Percentiles rank a stretch among this genome's conserved stretches.
Evolutionary conservation across 495 filamentous ascomycete genomes (phyloP).

Genomic region (Aspergillus nidulans): DNA sequence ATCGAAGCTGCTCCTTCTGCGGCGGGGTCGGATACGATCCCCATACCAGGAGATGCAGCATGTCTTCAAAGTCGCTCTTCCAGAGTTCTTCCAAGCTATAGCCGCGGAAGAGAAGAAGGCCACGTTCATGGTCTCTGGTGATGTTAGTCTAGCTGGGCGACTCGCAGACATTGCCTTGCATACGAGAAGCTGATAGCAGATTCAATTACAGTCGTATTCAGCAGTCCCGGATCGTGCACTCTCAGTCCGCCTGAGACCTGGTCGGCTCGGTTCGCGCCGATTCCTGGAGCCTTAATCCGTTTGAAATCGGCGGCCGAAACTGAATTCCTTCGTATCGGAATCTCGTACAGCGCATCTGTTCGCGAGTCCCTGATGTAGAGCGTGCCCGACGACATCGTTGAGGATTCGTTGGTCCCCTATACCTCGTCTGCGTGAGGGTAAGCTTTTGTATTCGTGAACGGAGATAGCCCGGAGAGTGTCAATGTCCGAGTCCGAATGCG

Average conservation of each 20-base stretch:
- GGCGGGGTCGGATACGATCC: conserved; percentile 21
- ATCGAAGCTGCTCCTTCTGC: conserved; percentile 22
- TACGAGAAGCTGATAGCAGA: conserved; percentile 52
- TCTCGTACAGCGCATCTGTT: conserved; percentile 42
- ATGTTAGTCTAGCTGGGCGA: background rate
- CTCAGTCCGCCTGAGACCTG: conserved; percentile 36
- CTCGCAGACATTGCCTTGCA: background rate
- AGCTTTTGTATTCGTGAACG: background rate
- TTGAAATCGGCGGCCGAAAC: conserved; percentile 46
- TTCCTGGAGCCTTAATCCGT: conserved; percentile 33
- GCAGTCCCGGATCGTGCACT: conserved; percentile 50
- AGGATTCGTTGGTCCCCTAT: background rate
- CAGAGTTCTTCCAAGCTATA: conserved; percentile 31
- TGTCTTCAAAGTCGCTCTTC: conserved; percentile 35
- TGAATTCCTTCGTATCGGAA: conserved; percentile 49
- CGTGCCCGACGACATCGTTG: conserved; percentile 28
- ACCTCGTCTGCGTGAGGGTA: background rate
- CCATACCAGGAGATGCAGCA: conserved; percentile 36
- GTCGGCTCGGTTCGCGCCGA: conserved; percentile 19
- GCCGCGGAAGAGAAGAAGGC: conserved; percentile 29
- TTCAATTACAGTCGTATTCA: conserved; percentile 50
- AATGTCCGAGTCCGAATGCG: background rate
- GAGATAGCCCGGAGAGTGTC: background rate
- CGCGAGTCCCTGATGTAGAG: conserved; percentile 46
- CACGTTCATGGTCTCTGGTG: conserved; percentile 27